These are phyloP conservation scores for Arabis alpina DNA, from an alignment of 345 rosid species.

Conservation along the genomic window DNA sequence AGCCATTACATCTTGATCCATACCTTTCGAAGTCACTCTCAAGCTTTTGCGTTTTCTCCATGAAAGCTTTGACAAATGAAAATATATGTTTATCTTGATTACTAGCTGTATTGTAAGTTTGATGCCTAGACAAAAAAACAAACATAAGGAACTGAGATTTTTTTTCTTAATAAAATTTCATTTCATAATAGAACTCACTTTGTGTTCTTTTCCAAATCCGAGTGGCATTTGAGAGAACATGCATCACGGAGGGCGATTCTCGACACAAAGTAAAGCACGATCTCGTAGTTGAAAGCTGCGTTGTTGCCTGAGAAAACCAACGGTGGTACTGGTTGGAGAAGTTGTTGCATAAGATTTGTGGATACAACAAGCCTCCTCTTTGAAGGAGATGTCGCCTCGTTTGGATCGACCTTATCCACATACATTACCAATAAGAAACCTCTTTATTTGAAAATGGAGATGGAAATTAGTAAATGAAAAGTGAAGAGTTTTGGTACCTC, in stretches of 20 bases:
- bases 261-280: slow-evolving; percentile 52
- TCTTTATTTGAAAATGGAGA: background rate
- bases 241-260: slow-evolving; percentile 66
- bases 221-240: slow-evolving; percentile 39
- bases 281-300: slow-evolving; percentile 48
- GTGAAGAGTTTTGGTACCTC: slow-evolving; percentile 26
- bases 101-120: background rate
- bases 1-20: background rate
- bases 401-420: slow-evolving; percentile 54
- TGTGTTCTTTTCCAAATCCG: slow-evolving; percentile 22
- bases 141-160: too few species aligned
- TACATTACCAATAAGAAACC: slow-evolving; percentile 29
- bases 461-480: background rate
- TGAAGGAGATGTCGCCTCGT: slow-evolving; percentile 45
- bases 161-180: too few species aligned
- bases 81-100: slow-evolving; percentile 31
- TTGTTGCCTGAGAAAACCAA: slow-evolving; percentile 55
- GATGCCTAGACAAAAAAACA: background rate
- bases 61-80: slow-evolving; percentile 51
- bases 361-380: slow-evolving; percentile 73
- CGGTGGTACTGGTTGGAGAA: slow-evolving; percentile 53
- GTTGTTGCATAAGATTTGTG: slow-evolving; percentile 74
- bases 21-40: slow-evolving; percentile 69
- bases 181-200: slow-evolving; percentile 42
- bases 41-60: slow-evolving; percentile 53